Percentiles rank a stretch among this genome's conserved stretches.
phyloP scores from a whole-genome alignment of 176 grass and related monocot species.

The Musa itinerans region DNA sequence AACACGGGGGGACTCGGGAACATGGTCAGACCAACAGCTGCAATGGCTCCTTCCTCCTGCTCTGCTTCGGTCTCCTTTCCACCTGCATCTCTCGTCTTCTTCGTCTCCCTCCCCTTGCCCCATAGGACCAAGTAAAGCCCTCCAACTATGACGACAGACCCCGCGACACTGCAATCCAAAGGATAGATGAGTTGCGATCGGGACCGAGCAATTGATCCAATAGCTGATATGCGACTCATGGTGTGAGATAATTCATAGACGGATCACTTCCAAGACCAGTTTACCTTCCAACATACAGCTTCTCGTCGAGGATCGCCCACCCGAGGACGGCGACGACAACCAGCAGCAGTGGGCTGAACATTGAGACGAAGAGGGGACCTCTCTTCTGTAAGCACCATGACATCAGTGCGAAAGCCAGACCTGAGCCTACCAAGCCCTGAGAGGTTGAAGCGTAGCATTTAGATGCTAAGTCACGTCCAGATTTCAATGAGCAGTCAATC shows the following conservation, averaged over 20 bases:
- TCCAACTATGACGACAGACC: slow-evolving; percentile 34
- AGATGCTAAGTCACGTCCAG: neutral
- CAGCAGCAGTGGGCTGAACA: slow-evolving; percentile 88
- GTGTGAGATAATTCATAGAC: too few relatives aligned
- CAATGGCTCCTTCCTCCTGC: neutral
- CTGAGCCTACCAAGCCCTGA: slow-evolving; percentile 62
- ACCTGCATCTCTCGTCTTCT: neutral
- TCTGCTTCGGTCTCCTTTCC: neutral
- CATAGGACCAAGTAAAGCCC: slow-evolving; percentile 44
- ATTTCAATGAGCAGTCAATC: neutral
- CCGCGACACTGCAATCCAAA: slow-evolving; percentile 20
- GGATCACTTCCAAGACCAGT: too few relatives aligned
- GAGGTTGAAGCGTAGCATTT: neutral
- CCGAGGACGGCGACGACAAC: slow-evolving; percentile 69
- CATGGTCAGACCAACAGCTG: neutral
- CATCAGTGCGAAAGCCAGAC: slow-evolving; percentile 55
- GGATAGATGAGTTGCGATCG: neutral
- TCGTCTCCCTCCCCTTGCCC: slow-evolving; percentile 38
- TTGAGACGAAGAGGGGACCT: slow-evolving; percentile 79
- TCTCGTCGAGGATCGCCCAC: slow-evolving; percentile 73
- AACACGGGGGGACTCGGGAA: neutral
- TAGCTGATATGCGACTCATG: neutral
- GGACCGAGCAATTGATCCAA: neutral
- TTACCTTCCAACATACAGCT: slow-evolving; percentile 66
- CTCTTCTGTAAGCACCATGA: slow-evolving; percentile 78